Conservation (phyloP, 1,139 yeast species). For the Saccharomyces hybrid region DNA sequence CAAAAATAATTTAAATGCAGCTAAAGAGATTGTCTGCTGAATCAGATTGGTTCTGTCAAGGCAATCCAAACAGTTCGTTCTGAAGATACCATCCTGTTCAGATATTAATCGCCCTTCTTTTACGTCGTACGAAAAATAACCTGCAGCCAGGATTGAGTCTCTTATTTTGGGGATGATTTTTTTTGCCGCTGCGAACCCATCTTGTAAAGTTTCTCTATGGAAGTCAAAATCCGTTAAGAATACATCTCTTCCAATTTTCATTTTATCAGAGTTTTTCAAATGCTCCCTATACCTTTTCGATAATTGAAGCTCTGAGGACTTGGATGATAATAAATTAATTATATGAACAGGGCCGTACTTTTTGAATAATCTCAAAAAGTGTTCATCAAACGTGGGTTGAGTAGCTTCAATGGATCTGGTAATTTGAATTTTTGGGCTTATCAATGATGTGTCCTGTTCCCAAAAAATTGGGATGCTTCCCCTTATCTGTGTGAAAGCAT, state of each 20-base stretch:
- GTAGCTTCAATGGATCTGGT: constrained; percentile 89
- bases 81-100: constrained; percentile 80
- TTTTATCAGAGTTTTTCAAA: constrained; percentile 29
- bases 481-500: constrained; percentile 77
- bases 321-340: constrained; percentile 73
- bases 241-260: constrained; percentile 41
- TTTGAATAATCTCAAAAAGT: constrained; percentile 59
- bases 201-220: constrained; percentile 82
- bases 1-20: constrained; percentile 59
- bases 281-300: constrained; percentile 61
- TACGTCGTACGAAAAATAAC: constrained; percentile 64
- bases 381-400: constrained; percentile 79
- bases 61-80: constrained; percentile 93
- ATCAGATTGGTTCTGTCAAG: constrained; percentile 88
- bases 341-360: constrained; percentile 83
- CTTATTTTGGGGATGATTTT: constrained; percentile 58
- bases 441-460: constrained; percentile 89
- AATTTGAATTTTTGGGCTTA: constrained; percentile 77
- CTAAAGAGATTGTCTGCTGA: constrained; percentile 73
- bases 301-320: constrained; percentile 67
- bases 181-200: constrained; percentile 79
- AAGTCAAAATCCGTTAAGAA: constrained; percentile 80
- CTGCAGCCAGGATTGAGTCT: constrained; percentile 65
- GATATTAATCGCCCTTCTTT: constrained; percentile 44
- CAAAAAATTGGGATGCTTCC: constrained; percentile 96